Conservation (phyloP, 75 land plant species). For the Sequoiadendron giganteum region DNA sequence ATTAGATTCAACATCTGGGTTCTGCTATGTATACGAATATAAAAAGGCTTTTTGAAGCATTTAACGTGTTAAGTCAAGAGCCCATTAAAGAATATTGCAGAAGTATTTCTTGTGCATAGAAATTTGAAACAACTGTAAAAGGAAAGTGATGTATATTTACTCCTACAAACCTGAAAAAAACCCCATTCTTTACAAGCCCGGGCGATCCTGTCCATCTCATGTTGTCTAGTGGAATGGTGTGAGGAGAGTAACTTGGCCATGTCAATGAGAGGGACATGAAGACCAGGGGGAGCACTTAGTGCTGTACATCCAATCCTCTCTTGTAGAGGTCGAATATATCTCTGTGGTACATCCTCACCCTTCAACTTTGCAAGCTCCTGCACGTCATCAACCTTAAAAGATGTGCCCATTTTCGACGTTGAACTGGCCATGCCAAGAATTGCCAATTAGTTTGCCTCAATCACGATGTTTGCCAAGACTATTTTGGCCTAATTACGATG, state of each 20-base stretch:
- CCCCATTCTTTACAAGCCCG: conserved; percentile 32
- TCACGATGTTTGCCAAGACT: no score
- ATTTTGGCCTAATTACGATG: no score
- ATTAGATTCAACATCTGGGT: conserved; percentile 9
- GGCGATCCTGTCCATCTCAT: conserved; percentile 35
- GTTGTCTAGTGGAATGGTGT: background rate
- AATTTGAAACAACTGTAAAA: background rate
- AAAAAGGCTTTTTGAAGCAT: background rate
- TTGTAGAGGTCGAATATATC: conserved; percentile 42
- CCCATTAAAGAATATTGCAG: conserved; percentile 10
- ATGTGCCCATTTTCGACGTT: background rate
- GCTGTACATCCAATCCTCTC: conserved; percentile 29
- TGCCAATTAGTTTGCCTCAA: no score
- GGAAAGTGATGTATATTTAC: background rate
- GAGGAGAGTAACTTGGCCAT: conserved; percentile 26
- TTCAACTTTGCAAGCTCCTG: conserved; percentile 48
- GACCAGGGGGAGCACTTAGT: background rate
- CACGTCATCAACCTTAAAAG: conserved; percentile 38
- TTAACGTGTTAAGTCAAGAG: conserved; percentile 23
- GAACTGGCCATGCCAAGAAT: background rate
- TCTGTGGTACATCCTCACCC: conserved; percentile 35
- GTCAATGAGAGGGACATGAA: conserved; percentile 48
- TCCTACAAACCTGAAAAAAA: conserved; percentile 21
- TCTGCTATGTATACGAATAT: background rate
- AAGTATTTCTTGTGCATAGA: no score